These are phyloP conservation scores for Dothideomycetidae sp. DNA, from an alignment of 2,329 filamentous ascomycete genomes.

Conservation along the genomic window DNA sequence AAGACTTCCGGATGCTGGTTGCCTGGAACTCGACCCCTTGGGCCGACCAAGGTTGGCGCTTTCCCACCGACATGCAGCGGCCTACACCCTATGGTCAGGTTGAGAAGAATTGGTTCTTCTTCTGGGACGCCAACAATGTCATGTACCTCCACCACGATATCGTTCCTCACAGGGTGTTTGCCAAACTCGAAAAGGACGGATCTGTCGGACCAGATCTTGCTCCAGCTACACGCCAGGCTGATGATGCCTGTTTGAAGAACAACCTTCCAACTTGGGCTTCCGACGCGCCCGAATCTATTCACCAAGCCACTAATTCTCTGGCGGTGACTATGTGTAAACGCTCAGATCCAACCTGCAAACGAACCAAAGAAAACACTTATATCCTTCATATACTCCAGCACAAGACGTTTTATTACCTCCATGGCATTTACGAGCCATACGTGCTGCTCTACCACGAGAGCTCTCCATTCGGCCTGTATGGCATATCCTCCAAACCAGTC, in stretches of 20 bases:
- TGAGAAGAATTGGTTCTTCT: conserved; percentile 51
- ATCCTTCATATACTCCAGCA: conserved; percentile 42
- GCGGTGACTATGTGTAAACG: conserved; percentile 40
- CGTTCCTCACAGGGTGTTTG: conserved; percentile 36
- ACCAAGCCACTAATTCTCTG: conserved; percentile 47
- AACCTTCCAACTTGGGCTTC: conserved; percentile 30
- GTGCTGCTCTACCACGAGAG: conserved; percentile 36
- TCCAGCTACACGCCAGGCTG: conserved; percentile 22
- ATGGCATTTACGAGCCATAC: conserved; percentile 43
- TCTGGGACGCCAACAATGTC: conserved; percentile 38
- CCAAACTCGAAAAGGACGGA: conserved; percentile 32
- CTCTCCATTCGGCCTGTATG: conserved; percentile 38
- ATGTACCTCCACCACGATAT: conserved; percentile 43
- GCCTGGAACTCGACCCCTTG: conserved; percentile 21
- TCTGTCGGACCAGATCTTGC: conserved; percentile 36
- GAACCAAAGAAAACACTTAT: conserved; percentile 37
- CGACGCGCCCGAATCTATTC: conserved; percentile 33
- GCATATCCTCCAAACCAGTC: conserved; percentile 36
- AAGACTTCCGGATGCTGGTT: conserved; percentile 38
- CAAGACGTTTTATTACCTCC: conserved; percentile 36
- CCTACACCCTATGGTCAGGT: conserved; percentile 31
- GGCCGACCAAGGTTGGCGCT: conserved; percentile 30
- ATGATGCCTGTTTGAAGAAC: conserved; percentile 33
- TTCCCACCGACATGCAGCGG: conserved; percentile 38
- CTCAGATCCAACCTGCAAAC: conserved; percentile 30